Percentiles rank a stretch among this genome's conserved stretches.
Conservation (phyloP, 352 stramenopile species). For the Phytophthora sp. region DNA sequence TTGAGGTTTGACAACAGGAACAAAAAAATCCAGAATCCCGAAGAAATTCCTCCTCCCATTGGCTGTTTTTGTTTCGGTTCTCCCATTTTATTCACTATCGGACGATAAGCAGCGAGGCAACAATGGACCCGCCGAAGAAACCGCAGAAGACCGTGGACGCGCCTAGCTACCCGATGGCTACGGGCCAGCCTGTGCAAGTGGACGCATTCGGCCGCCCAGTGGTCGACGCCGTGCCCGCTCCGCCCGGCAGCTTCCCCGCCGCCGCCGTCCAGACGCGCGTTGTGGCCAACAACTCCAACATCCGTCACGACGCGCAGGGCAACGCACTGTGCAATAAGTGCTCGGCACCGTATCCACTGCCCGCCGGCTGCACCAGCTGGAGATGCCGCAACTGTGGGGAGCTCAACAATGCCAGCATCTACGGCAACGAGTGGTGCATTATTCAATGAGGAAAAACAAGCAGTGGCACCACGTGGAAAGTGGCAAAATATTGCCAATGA, state of each 20-base stretch:
- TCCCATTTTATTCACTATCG: constrained; percentile 19
- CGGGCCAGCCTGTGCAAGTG: constrained; percentile 46
- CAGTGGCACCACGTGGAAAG: neutral
- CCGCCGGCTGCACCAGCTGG: constrained; percentile 72
- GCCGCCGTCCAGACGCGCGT: constrained; percentile 35
- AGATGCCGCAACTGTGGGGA: constrained; percentile 74
- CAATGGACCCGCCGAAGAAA: constrained; percentile 40
- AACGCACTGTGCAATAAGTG: constrained; percentile 84
- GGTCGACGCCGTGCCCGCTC: constrained; percentile 46
- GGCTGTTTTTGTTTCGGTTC: constrained; percentile 1
- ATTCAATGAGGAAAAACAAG: constrained; percentile 45
- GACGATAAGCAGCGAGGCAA: constrained; percentile 6
- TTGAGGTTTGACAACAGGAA: too few species aligned
- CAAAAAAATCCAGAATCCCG: constrained; percentile 11
- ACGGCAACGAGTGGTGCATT: constrained; percentile 76
- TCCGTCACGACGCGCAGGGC: constrained; percentile 64
- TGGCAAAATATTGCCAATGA: neutral
- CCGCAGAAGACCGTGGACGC: constrained; percentile 30
- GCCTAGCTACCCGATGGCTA: constrained; percentile 29
- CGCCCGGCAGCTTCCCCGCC: constrained; percentile 12
- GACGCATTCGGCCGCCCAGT: constrained; percentile 59
- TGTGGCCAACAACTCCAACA: constrained; percentile 73
- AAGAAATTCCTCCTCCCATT: constrained; percentile 9
- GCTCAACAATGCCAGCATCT: constrained; percentile 82
- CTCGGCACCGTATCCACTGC: constrained; percentile 69